Evolutionary conservation across 148 eudicot species (phyloP), one percentile per base, ranked within the genome.

Genomic region (Fagopyrum homotropicum): DNA sequence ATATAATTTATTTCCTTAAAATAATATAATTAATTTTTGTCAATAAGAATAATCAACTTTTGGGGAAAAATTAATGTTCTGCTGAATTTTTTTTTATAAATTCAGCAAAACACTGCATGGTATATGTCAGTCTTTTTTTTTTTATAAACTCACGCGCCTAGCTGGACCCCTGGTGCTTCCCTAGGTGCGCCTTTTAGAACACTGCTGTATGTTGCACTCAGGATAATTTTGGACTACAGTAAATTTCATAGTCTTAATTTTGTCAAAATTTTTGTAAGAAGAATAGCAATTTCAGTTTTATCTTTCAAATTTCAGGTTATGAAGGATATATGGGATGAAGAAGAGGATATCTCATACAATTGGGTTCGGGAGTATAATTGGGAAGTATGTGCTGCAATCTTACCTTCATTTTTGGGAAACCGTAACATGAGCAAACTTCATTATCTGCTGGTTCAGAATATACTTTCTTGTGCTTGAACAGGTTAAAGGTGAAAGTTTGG

Each of bases 331-430:
- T 90, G 84, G 79, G 99, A 90, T 77, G 96, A 90, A 78, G 86
- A 84, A 76, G 99, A 92, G 80, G 99, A 92, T 84, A 81, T 90
- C 74, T 83, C 99, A 26, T 92, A 74, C 72, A 80, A 93, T 5
- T 95, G 97, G 99, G 85, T 95, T 71, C 97, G 99, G 60, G 99
- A 95, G 73, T 95, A 95, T 79, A 93, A 90, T 75, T 95, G 92
- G 93, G 97, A 95, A 85, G 99, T 95, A 92, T 66, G 97, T 82
- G 44, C 80, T 22, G 11, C 61, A 52, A 7, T n/a, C 9, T 49
- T 46, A 16, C 17, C 50, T 19, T 48, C 4, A 7, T 60, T 9
- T 45, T 35, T 45, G n/a, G 22, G 26, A n/a, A 35, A 35, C 40
- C 40, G 40, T 57, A 57, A 5, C 1, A 57, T n/a, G 10, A 9